Conservation (phyloP, 345 rosid species). For the Citropsis articulata region DNA sequence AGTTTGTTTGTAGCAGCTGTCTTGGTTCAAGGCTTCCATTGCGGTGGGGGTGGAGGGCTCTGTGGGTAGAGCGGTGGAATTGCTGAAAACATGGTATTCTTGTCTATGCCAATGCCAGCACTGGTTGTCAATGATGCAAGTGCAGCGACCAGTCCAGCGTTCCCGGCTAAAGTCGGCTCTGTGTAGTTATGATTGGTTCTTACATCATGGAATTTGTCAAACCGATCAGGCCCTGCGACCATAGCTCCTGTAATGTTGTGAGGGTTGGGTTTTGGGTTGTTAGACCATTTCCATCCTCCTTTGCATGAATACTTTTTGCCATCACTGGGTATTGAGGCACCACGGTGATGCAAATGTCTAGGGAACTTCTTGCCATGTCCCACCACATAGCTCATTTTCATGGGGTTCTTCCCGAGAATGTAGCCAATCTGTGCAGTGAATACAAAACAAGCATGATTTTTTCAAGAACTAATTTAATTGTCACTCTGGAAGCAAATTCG, state of each 20-base stretch:
- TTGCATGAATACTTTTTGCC: constrained; percentile 59
- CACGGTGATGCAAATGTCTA: constrained; percentile 74
- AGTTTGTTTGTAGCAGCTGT: background rate
- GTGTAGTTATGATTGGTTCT: constrained; percentile 53
- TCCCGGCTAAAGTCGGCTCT: constrained; percentile 81
- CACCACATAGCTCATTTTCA: constrained; percentile 82
- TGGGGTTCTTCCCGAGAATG: constrained; percentile 80
- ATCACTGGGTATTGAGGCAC: constrained; percentile 67
- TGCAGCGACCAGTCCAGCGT: constrained; percentile 81
- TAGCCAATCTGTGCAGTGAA: constrained; percentile 45
- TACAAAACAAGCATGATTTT: too few species aligned
- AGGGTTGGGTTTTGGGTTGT: constrained; percentile 55
- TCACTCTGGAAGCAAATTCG: too few species aligned
- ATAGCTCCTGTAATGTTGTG: constrained; percentile 80
- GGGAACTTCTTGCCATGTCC: constrained; percentile 76
- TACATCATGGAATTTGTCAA: constrained; percentile 62
- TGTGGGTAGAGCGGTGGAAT: constrained; percentile 78
- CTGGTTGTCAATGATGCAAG: constrained; percentile 63
- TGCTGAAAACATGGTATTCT: constrained; percentile 59
- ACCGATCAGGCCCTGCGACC: constrained; percentile 80
- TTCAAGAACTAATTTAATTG: too few species aligned
- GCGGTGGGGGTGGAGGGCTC: constrained; percentile 72
- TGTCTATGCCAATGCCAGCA: constrained; percentile 50
- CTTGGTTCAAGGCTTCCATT: constrained; percentile 70
- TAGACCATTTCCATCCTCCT: constrained; percentile 66